A percentile compares a stretch with the other conserved stretches of the same genome.
Evolutionary conservation across 192 early-diverging fungal species (phyloP).

Genomic region (Phycomyces blakesleeanus): DNA sequence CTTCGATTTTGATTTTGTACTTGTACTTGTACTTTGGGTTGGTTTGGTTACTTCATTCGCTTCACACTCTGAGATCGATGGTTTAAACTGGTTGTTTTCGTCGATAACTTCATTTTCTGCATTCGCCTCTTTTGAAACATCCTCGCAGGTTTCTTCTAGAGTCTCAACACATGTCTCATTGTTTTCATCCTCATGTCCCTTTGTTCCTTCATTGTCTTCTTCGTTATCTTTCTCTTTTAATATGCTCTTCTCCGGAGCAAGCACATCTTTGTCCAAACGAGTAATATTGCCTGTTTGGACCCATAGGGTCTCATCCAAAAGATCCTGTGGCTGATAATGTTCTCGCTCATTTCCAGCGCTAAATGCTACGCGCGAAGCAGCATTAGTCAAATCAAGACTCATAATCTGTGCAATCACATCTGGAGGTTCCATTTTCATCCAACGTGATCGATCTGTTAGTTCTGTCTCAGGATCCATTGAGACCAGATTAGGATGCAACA

Average conservation of each 20-base stretch:
- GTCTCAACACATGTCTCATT: not conserved
- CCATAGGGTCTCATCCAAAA: conserved; percentile 32
- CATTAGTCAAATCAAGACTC: conserved; percentile 52
- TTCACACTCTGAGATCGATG: conserved; percentile 12
- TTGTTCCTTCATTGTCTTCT: conserved; percentile 2
- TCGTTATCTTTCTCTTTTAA: conserved; percentile 19
- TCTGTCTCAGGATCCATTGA: conserved; percentile 39
- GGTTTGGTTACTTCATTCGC: not conserved
- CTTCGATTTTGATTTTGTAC: no score
- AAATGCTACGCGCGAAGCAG: conserved; percentile 38
- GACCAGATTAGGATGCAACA: conserved; percentile 51
- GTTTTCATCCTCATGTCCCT: not conserved
- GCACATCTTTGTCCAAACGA: conserved; percentile 19
- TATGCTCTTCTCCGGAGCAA: not conserved
- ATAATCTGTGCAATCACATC: conserved; percentile 57
- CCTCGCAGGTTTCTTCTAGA: not conserved
- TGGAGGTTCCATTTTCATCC: conserved; percentile 57
- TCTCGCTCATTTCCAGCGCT: not conserved
- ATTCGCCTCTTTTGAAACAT: not conserved
- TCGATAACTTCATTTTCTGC: not conserved
- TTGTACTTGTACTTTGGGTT: not conserved
- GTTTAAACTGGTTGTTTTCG: conserved; percentile 11
- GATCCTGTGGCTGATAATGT: conserved; percentile 15
- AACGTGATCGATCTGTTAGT: conserved; percentile 41
- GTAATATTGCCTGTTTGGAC: conserved; percentile 21